Evolutionary conservation across 2,329 filamentous ascomycete genomes (phyloP).

Genomic region (Lachnellula subtilissima): DNA sequence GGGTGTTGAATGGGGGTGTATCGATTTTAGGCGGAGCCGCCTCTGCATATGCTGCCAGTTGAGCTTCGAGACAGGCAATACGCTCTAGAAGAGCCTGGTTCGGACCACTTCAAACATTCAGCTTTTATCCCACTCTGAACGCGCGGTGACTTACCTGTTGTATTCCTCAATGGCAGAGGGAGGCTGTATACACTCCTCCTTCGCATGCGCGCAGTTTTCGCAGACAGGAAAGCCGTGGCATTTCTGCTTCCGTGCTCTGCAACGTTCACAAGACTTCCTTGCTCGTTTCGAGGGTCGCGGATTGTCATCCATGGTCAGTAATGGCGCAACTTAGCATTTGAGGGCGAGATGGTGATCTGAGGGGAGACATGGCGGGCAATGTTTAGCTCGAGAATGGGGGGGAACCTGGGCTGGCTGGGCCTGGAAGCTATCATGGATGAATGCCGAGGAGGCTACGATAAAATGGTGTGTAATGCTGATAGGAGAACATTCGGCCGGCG

Average conservation of each 20-base stretch:
- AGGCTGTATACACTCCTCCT: conserved; percentile 26
- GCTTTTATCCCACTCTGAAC: background rate
- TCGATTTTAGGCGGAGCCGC: conserved; percentile 7
- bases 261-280: conserved; percentile 24
- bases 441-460: background rate
- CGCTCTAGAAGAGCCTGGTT: conserved; percentile 24
- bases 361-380: background rate
- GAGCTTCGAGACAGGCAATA: conserved; percentile 26
- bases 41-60: conserved; percentile 23
- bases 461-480: background rate
- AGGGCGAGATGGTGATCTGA: background rate
- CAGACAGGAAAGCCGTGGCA: conserved; percentile 26
- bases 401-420: background rate
- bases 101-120: conserved; percentile 17
- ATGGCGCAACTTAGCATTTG: background rate
- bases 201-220: conserved; percentile 24
- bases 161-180: conserved; percentile 27
- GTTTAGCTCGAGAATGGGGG: background rate
- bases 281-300: conserved; percentile 26
- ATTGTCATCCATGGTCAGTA: conserved; percentile 22
- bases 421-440: no score
- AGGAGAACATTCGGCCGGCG: background rate
- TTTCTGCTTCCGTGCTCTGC: conserved; percentile 25
- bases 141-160: conserved; percentile 17
- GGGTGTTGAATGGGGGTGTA: conserved; percentile 2